Base-by-base conservation (phyloP, 106 monocot genomes). In the Apostasia ramifera region DNA sequence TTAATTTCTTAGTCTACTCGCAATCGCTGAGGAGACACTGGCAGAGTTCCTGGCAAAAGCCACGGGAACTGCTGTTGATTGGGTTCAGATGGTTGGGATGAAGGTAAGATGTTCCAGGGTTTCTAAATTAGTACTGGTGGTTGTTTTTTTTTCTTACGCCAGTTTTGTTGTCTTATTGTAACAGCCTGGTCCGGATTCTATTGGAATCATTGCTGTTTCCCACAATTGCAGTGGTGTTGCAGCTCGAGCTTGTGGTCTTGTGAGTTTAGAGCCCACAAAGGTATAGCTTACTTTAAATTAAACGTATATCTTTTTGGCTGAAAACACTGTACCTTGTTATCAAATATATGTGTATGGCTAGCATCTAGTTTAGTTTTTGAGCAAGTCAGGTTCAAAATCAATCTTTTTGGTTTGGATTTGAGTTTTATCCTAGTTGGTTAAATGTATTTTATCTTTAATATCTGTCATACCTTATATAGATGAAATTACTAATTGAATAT, bases 111-210 rank as follows among this genome's bases (percentile, higher is more conserved):
- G 6, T 56, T 53, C 8, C 51, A 40, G 1, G 42, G 4, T 1
- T 47, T 13, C 40, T 49, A 44, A 66, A 9, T 55, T 53, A 42
- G 8, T 8, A 9, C 57, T 2, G 15, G 8, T 8, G 60, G 13
- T 11, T 1, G 15, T 38, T 38, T 7, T 53, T 7, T 67, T 52
- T 10, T 52, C 52, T 6, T 4, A 11, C 55, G 39, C 11, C 4
- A 12, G 8, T 44, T 63, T 67, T 51, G 44, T 61, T 61, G 9
- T 61, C 2, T 44, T 45, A 40, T 51, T 60, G 40, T 66, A 69
- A 48, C 63, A 94, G 94, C 94, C 94, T 94, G 94, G 94, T 94
- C 94, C 94, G 94, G 94, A 94, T 94, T 94, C 94, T 76, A 83
- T 90, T 83, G 94, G 94, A 85, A 90, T 94, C 94, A 76, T 94